Conservation (phyloP, 2,329 filamentous ascomycete species). For the Coniochaeta sp. region DNA sequence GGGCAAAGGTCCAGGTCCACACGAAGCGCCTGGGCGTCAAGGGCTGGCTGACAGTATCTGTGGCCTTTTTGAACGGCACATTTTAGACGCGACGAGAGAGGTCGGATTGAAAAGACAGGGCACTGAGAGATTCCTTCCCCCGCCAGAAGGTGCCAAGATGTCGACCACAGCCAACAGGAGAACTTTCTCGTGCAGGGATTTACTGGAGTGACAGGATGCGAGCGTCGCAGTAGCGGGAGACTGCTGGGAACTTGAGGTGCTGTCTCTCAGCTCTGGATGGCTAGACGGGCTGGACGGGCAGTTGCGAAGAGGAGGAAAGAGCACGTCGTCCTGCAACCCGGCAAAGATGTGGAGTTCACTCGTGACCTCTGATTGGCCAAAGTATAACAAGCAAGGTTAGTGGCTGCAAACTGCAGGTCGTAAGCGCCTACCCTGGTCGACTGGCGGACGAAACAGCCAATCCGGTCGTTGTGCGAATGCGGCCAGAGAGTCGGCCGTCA, state of each 20-base stretch:
- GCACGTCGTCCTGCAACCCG: neutral
- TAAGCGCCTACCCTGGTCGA: neutral
- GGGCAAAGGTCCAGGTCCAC: neutral
- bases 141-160: neutral
- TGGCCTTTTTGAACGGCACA: constrained; percentile 5
- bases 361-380: neutral
- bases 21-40: neutral
- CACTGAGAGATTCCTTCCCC: neutral
- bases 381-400: neutral
- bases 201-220: neutral
- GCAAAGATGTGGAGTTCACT: neutral
- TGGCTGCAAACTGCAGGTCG: neutral
- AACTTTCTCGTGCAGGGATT: neutral
- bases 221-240: neutral
- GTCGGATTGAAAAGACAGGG: constrained; percentile 6
- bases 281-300: neutral
- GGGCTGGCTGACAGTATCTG: neutral
- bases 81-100: constrained; percentile 18
- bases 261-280: neutral
- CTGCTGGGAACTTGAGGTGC: neutral
- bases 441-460: neutral
- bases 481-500: neutral
- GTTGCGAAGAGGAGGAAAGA: neutral
- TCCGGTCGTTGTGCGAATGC: neutral
- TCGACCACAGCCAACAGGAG: neutral